phyloP scores from a whole-genome alignment of 2,329 filamentous ascomycete species.

The Penicillium sp. region DNA sequence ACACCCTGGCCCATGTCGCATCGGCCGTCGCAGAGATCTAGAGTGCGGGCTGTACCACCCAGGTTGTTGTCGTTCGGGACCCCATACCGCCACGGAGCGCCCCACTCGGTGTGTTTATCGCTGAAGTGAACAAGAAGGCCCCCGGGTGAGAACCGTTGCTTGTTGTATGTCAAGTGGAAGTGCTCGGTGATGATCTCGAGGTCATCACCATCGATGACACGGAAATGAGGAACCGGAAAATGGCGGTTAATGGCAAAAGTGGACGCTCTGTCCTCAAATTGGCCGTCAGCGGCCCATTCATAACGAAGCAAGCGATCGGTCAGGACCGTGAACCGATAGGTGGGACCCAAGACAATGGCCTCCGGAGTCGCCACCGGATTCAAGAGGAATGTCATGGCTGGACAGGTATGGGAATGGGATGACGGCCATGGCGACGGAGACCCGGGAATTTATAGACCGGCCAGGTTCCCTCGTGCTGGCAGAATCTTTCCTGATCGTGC shows the following conservation, averaged over 20 bases:
- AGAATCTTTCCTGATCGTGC: too few species aligned
- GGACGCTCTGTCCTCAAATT: slow-evolving; percentile 67
- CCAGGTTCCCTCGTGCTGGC: too few species aligned
- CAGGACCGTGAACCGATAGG: slow-evolving; percentile 66
- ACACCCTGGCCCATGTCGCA: slow-evolving; percentile 57
- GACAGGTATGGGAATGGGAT: too few species aligned
- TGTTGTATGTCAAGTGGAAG: slow-evolving; percentile 64
- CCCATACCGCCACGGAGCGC: slow-evolving; percentile 59
- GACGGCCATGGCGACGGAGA: too few species aligned
- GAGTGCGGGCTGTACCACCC: slow-evolving; percentile 58
- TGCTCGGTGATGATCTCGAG: slow-evolving; percentile 62
- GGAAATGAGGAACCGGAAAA: slow-evolving; percentile 55
- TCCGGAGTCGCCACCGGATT: slow-evolving; percentile 43
- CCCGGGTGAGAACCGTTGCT: slow-evolving; percentile 57
- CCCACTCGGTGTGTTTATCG: slow-evolving; percentile 48
- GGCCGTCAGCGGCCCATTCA: slow-evolving; percentile 65
- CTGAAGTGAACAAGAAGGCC: slow-evolving; percentile 56
- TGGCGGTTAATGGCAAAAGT: slow-evolving; percentile 64
- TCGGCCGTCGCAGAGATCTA: slow-evolving; percentile 60
- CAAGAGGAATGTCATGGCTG: too few species aligned
- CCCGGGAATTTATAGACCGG: too few species aligned
- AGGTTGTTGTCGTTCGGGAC: slow-evolving; percentile 48
- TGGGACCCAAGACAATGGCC: slow-evolving; percentile 52
- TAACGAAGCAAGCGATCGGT: slow-evolving; percentile 62
- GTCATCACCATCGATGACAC: slow-evolving; percentile 52